Percentiles rank a stretch among this genome's conserved stretches.
These are phyloP conservation scores for Syzygium syzygioides DNA, from an alignment of 441 rosid species.

Conservation along the genomic window DNA sequence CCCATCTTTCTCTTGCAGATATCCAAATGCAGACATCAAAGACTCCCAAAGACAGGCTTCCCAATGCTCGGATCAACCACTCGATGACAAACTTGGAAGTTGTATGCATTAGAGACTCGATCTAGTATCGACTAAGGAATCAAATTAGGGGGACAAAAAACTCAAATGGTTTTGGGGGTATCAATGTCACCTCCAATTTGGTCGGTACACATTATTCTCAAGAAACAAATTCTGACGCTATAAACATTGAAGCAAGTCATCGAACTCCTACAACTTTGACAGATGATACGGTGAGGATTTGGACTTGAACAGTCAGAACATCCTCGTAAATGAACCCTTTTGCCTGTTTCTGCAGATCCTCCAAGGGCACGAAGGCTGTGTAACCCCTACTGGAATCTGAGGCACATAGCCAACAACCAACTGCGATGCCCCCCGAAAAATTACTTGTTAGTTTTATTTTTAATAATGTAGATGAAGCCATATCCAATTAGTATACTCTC, in stretches of 20 bases:
- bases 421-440: not conserved
- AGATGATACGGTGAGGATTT: not conserved
- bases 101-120: not conserved
- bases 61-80: not conserved
- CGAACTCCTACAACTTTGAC: not conserved
- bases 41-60: accelerated
- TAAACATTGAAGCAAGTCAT: not conserved
- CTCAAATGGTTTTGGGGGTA: not conserved
- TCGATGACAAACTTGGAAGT: not conserved
- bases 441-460: not conserved
- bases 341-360: not conserved
- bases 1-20: not conserved
- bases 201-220: not conserved
- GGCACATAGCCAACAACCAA: not conserved
- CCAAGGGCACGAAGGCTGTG: not conserved
- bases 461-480: not conserved
- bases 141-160: not conserved
- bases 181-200: not conserved
- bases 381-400: not conserved
- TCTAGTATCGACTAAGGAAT: not conserved
- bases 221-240: not conserved
- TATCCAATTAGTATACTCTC: not conserved
- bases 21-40: not conserved
- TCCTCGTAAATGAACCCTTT: not conserved
- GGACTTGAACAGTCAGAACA: not conserved